Evolutionary conservation across 2,329 filamentous ascomycete genomes (phyloP).

Genomic region (Penicillium sp.): DNA sequence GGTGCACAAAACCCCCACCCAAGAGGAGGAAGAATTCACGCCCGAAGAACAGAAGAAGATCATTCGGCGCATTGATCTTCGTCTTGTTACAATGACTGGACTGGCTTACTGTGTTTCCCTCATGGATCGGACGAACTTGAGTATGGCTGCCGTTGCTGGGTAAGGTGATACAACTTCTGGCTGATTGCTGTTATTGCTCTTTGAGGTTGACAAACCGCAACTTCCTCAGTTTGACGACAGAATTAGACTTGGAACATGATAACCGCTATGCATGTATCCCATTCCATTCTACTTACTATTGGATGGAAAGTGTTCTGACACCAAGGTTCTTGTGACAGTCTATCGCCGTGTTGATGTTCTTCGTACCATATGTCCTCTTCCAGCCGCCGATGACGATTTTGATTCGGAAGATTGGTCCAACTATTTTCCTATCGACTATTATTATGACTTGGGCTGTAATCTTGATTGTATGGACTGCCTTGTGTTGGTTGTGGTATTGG

Average conservation of each 20-base stretch:
- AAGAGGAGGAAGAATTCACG: slow-evolving; percentile 21
- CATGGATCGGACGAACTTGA: slow-evolving; percentile 76
- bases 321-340: slow-evolving; percentile 18
- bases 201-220: neutral
- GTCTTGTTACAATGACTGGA: slow-evolving; percentile 63
- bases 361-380: slow-evolving; percentile 33
- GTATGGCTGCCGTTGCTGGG: slow-evolving; percentile 68
- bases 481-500: no score
- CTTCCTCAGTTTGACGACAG: slow-evolving; percentile 12
- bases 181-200: slow-evolving; percentile 8
- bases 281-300: neutral
- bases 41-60: slow-evolving; percentile 64
- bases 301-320: neutral
- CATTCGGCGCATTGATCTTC: slow-evolving; percentile 67
- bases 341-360: slow-evolving; percentile 34
- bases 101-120: slow-evolving; percentile 72
- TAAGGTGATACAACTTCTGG: slow-evolving; percentile 21
- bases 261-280: slow-evolving; percentile 19
- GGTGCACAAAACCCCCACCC: neutral
- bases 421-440: slow-evolving; percentile 28
- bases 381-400: slow-evolving; percentile 33
- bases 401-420: slow-evolving; percentile 33
- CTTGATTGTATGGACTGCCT: slow-evolving; percentile 23
- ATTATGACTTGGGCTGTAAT: slow-evolving; percentile 31
- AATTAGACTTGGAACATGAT: slow-evolving; percentile 13